Base-by-base conservation (phyloP, 805 yeast species). In the Candida peoriensis region DNA sequence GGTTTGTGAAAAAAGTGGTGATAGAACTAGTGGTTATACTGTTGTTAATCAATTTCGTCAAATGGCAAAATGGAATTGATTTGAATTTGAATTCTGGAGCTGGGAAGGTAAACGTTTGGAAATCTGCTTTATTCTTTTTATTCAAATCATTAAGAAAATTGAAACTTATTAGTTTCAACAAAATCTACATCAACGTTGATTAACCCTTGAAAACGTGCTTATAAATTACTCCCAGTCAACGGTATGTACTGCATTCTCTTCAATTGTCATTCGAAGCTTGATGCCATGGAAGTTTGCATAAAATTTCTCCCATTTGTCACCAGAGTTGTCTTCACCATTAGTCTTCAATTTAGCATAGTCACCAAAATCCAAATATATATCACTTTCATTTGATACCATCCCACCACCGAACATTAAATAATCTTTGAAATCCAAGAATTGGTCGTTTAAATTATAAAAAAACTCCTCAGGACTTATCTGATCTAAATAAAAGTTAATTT, bases 1-100 rank as follows among this genome's bases (percentile, higher is more conserved):
- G 32, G 13, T 32, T 44, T 2, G 26, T 42, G 9, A 52, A 48
- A 25, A 38, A 44, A 16, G 9, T 49, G 4, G 15, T 44, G 2
- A 33, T 49, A 11, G 55, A 52, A 25, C 13, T 46, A 2, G 21
- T 43, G 7, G 33, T 51, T 7, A 27, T 50, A 13, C 12, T 51
- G 5, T 25, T 48, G 26, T 24, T 52, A 8, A 30, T 51, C 14
- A 51, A 48, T 27, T 21, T 49, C 8, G 32, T 48, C 13, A 49
- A 47, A 36, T 38, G 35, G 31, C 46, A 43, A 27, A 47, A 48
- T 22, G 48, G 52, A 5, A 24, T 48, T 10, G 48, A 45, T 20
- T 20, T 48, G 5, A 33, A 41, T 30, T 7, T 39, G 14, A 35
- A 21, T 14, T 37, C 12, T 26, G 21, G 12, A 22, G 34, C 28